phyloP scores from a whole-genome alignment of 139 green algal genomes.

The Penium margaritaceum region DNA sequence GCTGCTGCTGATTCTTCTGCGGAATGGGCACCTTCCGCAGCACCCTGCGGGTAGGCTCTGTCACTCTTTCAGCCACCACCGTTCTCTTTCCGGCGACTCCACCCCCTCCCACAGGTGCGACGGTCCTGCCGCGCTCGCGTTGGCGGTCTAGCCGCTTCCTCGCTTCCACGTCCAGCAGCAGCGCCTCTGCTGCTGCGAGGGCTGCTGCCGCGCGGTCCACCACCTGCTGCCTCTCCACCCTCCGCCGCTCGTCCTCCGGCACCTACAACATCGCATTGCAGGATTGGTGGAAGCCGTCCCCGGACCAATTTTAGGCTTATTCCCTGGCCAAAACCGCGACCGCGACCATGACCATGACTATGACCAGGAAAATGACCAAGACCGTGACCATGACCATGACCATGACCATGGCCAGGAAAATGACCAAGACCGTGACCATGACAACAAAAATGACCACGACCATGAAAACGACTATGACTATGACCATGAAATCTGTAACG shows the following conservation, averaged over 20 bases:
- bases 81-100: background rate
- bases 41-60: background rate
- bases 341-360: background rate
- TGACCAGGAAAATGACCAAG: too few relatives aligned
- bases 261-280: slow-evolving; percentile 1
- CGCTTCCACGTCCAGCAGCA: slow-evolving; percentile 22
- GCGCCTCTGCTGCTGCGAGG: slow-evolving; percentile 20
- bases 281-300: background rate
- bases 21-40: background rate
- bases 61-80: background rate
- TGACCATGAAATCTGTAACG: too few relatives aligned
- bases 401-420: too few relatives aligned
- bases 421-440: too few relatives aligned
- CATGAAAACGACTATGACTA: too few relatives aligned
- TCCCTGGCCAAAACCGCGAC: background rate
- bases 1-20: background rate
- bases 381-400: too few relatives aligned
- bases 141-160: slow-evolving; percentile 1
- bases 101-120: background rate
- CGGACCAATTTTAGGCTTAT: background rate
- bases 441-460: background rate
- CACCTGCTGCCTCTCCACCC: slow-evolving; percentile 8
- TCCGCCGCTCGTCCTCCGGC: slow-evolving; percentile 4
- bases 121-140: background rate
- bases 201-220: slow-evolving; percentile 31